phyloP scores from a whole-genome alignment of 2,329 filamentous ascomycete species.

The Dactylellina cionopaga region DNA sequence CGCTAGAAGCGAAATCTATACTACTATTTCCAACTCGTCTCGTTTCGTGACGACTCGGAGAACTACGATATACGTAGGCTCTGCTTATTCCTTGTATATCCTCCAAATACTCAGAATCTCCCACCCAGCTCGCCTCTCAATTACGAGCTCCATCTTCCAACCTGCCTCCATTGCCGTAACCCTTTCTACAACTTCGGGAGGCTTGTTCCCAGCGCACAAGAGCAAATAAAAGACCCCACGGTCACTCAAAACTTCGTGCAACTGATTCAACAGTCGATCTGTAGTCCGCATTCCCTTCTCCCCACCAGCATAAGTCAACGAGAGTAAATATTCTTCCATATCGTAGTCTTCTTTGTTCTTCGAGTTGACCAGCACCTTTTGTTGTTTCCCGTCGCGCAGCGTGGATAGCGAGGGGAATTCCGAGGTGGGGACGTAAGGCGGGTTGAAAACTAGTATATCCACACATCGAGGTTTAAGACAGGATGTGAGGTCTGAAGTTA shows the following conservation, averaged over 20 bases:
- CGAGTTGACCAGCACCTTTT: conserved; percentile 56
- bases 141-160: conserved; percentile 82
- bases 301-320: conserved; percentile 88
- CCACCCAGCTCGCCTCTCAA: conserved; percentile 85
- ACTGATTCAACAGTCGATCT: conserved; percentile 75
- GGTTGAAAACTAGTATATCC: conserved; percentile 94
- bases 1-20: too few relatives aligned
- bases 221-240: conserved; percentile 88
- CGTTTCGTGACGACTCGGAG: too few relatives aligned
- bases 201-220: conserved; percentile 89
- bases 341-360: conserved; percentile 68
- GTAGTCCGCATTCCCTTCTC: conserved; percentile 94
- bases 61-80: not conserved
- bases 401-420: conserved; percentile 69
- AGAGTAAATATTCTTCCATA: conserved; percentile 82
- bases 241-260: conserved; percentile 72
- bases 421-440: conserved; percentile 91
- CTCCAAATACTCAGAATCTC: conserved; percentile 90
- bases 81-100: conserved; percentile 72
- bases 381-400: conserved; percentile 49
- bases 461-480: conserved; percentile 70
- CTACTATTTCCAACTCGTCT: too few relatives aligned
- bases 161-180: conserved; percentile 68
- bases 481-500: conserved; percentile 75
- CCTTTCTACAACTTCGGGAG: conserved; percentile 74